A percentile compares a stretch with the other conserved stretches of the same genome.
Conservation (phyloP, 345 rosid genomes). For the Melaleuca alternifolia region DNA sequence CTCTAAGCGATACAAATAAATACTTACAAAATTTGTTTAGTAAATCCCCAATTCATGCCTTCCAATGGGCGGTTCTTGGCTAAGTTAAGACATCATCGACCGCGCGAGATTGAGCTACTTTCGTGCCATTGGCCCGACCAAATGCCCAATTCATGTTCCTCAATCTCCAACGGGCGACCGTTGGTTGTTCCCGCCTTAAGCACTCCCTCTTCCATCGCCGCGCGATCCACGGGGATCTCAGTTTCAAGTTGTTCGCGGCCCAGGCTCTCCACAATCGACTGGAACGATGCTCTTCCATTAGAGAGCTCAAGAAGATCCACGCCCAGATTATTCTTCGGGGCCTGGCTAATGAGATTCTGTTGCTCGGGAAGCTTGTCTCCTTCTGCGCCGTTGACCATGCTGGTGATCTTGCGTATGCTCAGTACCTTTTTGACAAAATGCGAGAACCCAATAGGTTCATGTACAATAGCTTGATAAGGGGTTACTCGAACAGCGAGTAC, state of each 20-base stretch:
- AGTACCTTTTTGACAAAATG: conserved; percentile 10
- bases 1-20: no score
- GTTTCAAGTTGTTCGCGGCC: not conserved
- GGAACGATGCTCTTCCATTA: conserved; percentile 15
- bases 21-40: no score
- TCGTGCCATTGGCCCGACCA: not conserved
- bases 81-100: not conserved
- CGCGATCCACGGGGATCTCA: not conserved
- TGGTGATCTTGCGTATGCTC: conserved; percentile 20
- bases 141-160: not conserved
- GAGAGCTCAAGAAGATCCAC: conserved; percentile 22
- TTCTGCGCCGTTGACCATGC: conserved; percentile 15
- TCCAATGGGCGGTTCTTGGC: not conserved
- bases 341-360: conserved; percentile 6
- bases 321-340: conserved; percentile 13
- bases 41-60: no score
- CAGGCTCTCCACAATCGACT: conserved; percentile 3
- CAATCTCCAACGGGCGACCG: not conserved
- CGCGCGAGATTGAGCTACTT: not conserved
- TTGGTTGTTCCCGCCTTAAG: conserved; percentile 2
- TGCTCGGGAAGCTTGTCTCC: conserved; percentile 11
- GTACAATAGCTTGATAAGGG: conserved; percentile 19
- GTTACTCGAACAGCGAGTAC: conserved; percentile 2
- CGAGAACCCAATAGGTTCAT: conserved; percentile 7
- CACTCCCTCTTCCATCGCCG: not conserved